Percentiles rank a stretch among this genome's conserved stretches.
phyloP scores from a whole-genome alignment of 2,329 filamentous ascomycete species.

The Sarocladium brachiariae region DNA sequence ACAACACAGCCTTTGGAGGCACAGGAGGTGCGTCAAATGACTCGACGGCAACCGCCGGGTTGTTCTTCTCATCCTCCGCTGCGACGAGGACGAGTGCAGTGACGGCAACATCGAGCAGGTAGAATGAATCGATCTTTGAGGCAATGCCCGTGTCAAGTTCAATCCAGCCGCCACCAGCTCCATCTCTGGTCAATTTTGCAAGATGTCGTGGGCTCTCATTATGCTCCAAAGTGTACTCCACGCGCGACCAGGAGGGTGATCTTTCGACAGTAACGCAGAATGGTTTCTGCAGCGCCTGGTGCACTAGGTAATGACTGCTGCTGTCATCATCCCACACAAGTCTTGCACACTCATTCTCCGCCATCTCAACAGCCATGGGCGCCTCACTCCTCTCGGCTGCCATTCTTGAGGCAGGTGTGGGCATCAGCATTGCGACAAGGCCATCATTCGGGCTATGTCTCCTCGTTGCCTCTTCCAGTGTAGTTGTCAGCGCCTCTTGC shows the following conservation, averaged over 20 bases:
- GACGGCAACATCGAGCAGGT: slow-evolving; percentile 56
- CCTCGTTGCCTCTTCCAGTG: slow-evolving; percentile 48
- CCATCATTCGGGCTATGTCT: slow-evolving; percentile 52
- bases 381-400: slow-evolving; percentile 56
- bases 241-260: slow-evolving; percentile 51
- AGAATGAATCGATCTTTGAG: slow-evolving; percentile 52
- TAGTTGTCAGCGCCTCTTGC: slow-evolving; percentile 52
- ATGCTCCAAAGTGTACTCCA: slow-evolving; percentile 60
- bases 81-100: slow-evolving; percentile 54
- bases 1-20: slow-evolving; percentile 10
- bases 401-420: slow-evolving; percentile 55
- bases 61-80: slow-evolving; percentile 46
- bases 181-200: slow-evolving; percentile 53
- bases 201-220: slow-evolving; percentile 54
- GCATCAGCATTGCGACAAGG: slow-evolving; percentile 62
- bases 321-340: slow-evolving; percentile 65
- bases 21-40: slow-evolving; percentile 49
- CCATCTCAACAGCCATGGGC: slow-evolving; percentile 51
- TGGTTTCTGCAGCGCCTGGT: slow-evolving; percentile 55
- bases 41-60: slow-evolving; percentile 33
- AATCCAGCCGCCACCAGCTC: slow-evolving; percentile 50
- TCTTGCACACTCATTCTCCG: slow-evolving; percentile 61
- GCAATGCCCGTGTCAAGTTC: slow-evolving; percentile 57
- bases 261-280: slow-evolving; percentile 55
- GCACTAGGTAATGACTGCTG: slow-evolving; percentile 53